Evolutionary conservation across 805 yeast species (phyloP), one percentile per base, ranked within the genome.

Genomic region (Starmera amethionina): DNA sequence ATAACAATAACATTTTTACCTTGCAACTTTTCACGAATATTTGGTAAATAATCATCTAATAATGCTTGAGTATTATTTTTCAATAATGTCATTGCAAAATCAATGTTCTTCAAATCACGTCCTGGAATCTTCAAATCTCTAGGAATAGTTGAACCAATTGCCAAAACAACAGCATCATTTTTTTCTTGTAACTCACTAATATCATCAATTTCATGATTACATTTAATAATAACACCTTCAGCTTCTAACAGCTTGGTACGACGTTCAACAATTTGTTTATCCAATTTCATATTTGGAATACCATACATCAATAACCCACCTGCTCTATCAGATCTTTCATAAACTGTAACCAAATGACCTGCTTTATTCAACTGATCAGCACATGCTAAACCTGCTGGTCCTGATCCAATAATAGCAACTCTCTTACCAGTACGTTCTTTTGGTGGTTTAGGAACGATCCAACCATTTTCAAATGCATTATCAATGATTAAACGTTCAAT

Each of bases 291-390:
- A 72, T 90, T 90, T 52, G 98, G 98, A 65, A 90, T 90, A 77
- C 98, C 98, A 63, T 90, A 90, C 97, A 93, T 93, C 67, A 90
- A 65, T 59, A 90, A 72, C 42, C 98, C 98, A 72, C 98, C 98
- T 37, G 90, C 83, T 62, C 97, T 78, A 67, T 93, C 97, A 39
- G 89, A 72, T 60, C 97, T 79, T 68, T 90, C 98, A 62, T 82
- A 90, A 37, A 90, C 93, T 30, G 89, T 85, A 39, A 93, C 97
- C 13, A 60, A 52, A 64, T 90, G 98, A 42, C 98, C 98, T 30
- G 97, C 97, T 58, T 79, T 82, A 74, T 90, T 90, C 61, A 90
- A 75, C 70, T 90, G 97, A 62, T 90, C 97, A 46, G 98, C 97
- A 60, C 89, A 78, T 34, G 98, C 94, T 59, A 90, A 71, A 58